Conservation (phyloP, 306 rosid genomes). For the Canavalia ensiformis region DNA sequence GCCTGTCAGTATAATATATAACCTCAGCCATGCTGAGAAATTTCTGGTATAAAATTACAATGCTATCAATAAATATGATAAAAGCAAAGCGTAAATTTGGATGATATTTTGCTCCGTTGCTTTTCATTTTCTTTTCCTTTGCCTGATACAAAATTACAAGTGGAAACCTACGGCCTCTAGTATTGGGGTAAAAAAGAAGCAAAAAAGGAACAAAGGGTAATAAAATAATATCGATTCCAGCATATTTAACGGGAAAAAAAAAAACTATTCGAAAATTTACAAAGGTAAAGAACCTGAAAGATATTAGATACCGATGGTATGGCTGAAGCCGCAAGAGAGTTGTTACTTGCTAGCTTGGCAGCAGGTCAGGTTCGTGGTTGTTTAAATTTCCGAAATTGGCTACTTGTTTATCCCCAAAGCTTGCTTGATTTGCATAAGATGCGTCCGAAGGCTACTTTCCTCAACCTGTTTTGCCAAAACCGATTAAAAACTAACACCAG, state of each 20-base stretch:
- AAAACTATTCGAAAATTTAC: constrained; percentile 55
- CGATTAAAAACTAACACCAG: constrained; percentile 40
- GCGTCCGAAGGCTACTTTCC: constrained; percentile 82
- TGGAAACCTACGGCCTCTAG: constrained; percentile 53
- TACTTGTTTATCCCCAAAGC: constrained; percentile 50
- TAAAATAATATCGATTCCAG: constrained; percentile 47
- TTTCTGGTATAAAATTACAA: too few species aligned
- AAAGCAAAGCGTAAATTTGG: background rate
- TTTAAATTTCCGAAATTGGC: constrained; percentile 55
- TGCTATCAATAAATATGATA: too few species aligned
- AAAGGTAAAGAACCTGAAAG: constrained; percentile 51
- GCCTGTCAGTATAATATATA: too few species aligned
- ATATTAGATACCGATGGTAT: constrained; percentile 23
- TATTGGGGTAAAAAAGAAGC: constrained; percentile 6
- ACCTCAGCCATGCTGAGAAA: too few species aligned
- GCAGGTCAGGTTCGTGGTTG: constrained; percentile 53
- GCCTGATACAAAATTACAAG: constrained; percentile 59
- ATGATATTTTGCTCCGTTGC: constrained; percentile 48
- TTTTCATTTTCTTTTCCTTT: constrained; percentile 56
- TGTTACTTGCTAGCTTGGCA: constrained; percentile 44
- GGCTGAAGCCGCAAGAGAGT: constrained; percentile 44
- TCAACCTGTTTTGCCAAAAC: constrained; percentile 67
- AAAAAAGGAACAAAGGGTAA: background rate
- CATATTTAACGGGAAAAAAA: constrained; percentile 11
- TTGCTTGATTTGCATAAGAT: constrained; percentile 71